A percentile compares a stretch with the other conserved stretches of the same genome.
Evolutionary conservation across 345 rosid species (phyloP).

Genomic region (Salix exigua): DNA sequence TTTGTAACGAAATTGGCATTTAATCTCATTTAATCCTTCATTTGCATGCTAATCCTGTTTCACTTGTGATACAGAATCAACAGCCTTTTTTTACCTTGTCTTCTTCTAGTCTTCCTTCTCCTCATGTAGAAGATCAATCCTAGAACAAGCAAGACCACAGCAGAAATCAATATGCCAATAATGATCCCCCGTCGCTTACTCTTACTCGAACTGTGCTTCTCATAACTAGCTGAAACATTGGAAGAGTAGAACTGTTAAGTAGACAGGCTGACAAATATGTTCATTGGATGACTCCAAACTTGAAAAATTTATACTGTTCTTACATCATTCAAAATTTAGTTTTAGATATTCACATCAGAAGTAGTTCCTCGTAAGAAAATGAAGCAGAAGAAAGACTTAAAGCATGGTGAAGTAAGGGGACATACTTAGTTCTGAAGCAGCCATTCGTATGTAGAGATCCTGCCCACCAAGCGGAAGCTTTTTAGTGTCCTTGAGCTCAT

Average conservation of each 20-base stretch:
- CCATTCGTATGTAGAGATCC: conserved; percentile 11
- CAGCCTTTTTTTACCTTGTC: background rate
- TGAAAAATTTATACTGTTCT: background rate
- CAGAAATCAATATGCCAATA: background rate
- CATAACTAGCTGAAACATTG: background rate
- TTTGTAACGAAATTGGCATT: background rate
- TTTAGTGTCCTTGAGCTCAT: conserved; percentile 10
- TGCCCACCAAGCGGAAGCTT: background rate
- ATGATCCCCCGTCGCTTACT: background rate
- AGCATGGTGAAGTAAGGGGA: background rate
- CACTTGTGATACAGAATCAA: no score
- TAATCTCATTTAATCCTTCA: background rate
- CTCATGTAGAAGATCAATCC: background rate
- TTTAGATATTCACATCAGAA: background rate
- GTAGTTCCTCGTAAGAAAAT: background rate
- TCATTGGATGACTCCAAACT: background rate
- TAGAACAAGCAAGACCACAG: background rate
- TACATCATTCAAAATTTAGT: background rate
- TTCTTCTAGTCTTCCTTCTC: background rate
- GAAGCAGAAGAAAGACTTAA: background rate
- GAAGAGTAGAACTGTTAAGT: background rate
- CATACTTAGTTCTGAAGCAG: conserved; percentile 19
- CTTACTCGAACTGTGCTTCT: background rate
- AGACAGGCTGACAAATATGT: background rate
- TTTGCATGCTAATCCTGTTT: background rate